Evolutionary conservation across 164 flowering plant genomes (phyloP).

Genomic region (Saururus chinensis): DNA sequence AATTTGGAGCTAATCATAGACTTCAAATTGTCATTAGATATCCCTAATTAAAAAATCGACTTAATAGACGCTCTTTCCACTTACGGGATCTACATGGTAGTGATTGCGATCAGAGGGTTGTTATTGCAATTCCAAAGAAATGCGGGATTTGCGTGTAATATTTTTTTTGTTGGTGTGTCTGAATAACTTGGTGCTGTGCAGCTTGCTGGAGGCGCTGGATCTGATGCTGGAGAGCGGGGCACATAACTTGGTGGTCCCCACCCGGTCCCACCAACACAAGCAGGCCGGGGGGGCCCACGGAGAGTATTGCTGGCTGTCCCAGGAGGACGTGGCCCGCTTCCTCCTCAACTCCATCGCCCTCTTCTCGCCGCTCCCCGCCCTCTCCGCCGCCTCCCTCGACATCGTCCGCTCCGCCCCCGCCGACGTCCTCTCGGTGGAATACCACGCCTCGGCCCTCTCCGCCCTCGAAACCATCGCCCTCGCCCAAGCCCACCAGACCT

Average conservation of each 20-base stretch:
- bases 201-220: slow-evolving; percentile 69
- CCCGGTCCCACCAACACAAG: slow-evolving; percentile 14
- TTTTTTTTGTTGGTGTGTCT: no score
- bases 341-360: slow-evolving; percentile 62
- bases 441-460: slow-evolving; percentile 45
- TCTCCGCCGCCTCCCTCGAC: slow-evolving; percentile 47
- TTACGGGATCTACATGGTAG: no score
- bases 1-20: no score
- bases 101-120: no score
- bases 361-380: slow-evolving; percentile 51
- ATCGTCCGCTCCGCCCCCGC: slow-evolving; percentile 37
- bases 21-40: no score
- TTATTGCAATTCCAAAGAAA: slow-evolving; percentile 1
- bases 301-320: slow-evolving; percentile 79
- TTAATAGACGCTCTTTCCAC: no score
- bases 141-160: no score
- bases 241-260: slow-evolving; percentile 61
- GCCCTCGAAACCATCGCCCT: slow-evolving; percentile 33
- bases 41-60: no score
- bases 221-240: slow-evolving; percentile 46
- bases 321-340: slow-evolving; percentile 64
- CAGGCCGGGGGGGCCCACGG: slow-evolving; percentile 18
- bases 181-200: no score
- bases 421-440: slow-evolving; percentile 23
- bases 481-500: slow-evolving; percentile 40